Base-by-base conservation (phyloP, 2,329 filamentous ascomycete species). In the Aspergillus candidus region DNA sequence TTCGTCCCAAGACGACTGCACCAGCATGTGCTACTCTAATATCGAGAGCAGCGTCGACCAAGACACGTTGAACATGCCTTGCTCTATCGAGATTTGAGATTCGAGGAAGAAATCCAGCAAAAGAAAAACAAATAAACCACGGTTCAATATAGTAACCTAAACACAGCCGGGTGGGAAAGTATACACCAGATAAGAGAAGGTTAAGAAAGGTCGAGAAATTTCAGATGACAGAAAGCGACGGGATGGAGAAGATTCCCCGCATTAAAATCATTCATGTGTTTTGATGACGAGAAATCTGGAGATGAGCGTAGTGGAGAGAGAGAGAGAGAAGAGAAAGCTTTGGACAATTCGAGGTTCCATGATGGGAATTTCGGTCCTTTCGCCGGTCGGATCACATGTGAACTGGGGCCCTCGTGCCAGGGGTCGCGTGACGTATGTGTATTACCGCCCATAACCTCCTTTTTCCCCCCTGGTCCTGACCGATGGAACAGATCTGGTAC, bases 401-500 rank as follows among this genome's bases (percentile, higher is more conserved):
- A 63, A 64, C 18, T 18, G 18, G 18, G 32, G 33, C 39, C 22
- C 48, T 41, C 32, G 14, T 34, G 35, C 30, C 13, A 17, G 27
- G 34, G 57, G 56, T 58, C 61, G 61, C 60, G 61, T 65, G 61
- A 64, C 55, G 60, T 63, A 63, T 60, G 41, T 14, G 8, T 11
- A 44, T 37, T 63, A 65, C 60, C 41, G 51, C 4, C 18, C 3
- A 18, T 18, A 18, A 5, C 22, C 4, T 27, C 4, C 22, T 6
- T 27, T 27, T 27, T 8, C 8, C 22, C 22, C 22, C 22, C 10
- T 5, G 22, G 17, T 33, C 35, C 17, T 34, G 38, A 12, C 31
- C n/a, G 11, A 17, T 34, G 32, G 4, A 22, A 27, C 6, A 8
- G 18, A 42, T 39, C 40, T 35, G 38, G 33, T 44, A 31, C 36